phyloP scores from a whole-genome alignment of 495 filamentous ascomycete species.

The Daldinia childiae region DNA sequence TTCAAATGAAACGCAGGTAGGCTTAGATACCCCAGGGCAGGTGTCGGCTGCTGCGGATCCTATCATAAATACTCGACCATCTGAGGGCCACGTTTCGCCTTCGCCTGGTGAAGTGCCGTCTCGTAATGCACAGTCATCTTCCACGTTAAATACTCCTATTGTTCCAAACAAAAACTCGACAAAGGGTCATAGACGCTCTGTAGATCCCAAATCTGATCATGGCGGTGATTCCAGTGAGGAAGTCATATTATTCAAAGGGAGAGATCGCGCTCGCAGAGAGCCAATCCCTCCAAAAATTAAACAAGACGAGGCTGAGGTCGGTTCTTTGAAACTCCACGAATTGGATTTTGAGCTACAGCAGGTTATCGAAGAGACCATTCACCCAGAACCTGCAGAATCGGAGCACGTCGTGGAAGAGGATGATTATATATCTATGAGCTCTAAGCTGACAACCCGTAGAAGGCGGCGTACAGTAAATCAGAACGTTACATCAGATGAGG shows the following conservation, averaged over 20 bases:
- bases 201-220: conserved; percentile 46
- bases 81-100: conserved; percentile 1
- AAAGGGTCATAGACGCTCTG: background rate
- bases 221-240: conserved; percentile 70
- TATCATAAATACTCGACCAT: background rate
- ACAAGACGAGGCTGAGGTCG: conserved; percentile 13
- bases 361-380: conserved; percentile 21
- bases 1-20: background rate
- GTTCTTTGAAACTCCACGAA: conserved; percentile 26
- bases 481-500: conserved; percentile 46
- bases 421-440: conserved; percentile 30
- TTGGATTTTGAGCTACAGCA: conserved; percentile 22
- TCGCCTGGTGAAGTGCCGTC: background rate
- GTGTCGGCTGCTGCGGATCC: background rate
- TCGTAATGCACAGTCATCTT: background rate
- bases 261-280: conserved; percentile 43
- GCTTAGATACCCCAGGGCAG: background rate
- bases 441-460: conserved; percentile 10
- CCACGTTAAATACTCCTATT: background rate
- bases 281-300: background rate
- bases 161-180: background rate
- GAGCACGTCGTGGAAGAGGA: conserved; percentile 2
- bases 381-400: conserved; percentile 2
- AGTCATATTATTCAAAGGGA: conserved; percentile 71
- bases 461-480: conserved; percentile 8